Percentiles rank a stretch among this genome's conserved stretches.
These are phyloP conservation scores for Botrytis byssoidea DNA, from an alignment of 2,329 filamentous ascomycete species.

Conservation along the genomic window DNA sequence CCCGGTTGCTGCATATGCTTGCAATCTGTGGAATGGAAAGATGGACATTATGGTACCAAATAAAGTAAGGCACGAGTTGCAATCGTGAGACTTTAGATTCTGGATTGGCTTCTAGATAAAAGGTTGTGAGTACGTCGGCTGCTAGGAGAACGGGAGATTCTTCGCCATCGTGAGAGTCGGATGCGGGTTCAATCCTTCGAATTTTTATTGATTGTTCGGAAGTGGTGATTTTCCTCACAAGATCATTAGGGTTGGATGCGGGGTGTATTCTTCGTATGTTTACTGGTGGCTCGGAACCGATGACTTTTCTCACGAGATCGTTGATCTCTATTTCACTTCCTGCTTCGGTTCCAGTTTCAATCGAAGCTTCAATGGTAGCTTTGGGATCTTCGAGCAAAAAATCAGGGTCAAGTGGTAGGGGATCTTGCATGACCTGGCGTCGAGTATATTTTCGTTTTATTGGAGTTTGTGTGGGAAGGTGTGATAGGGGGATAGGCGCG, in stretches of 20 bases:
- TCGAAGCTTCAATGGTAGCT: neutral
- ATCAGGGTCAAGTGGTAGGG: conserved; percentile 35
- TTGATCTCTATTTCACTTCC: neutral
- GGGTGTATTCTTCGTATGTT: neutral
- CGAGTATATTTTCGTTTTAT: conserved; percentile 12
- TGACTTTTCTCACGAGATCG: neutral
- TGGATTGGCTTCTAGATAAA: conserved; percentile 25
- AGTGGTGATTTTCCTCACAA: neutral
- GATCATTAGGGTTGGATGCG: neutral
- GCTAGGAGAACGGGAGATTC: conserved; percentile 27
- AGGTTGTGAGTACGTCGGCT: conserved; percentile 31
- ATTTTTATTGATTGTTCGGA: neutral
- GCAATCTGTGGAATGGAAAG: conserved; percentile 53
- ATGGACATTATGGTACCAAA: conserved; percentile 58
- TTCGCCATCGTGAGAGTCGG: neutral
- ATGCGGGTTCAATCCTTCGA: neutral
- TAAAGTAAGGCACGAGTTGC: conserved; percentile 57
- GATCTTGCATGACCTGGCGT: conserved; percentile 15
- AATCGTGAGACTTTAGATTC: conserved; percentile 29
- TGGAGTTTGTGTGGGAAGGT: neutral
- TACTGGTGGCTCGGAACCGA: neutral
- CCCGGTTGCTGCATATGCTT: conserved; percentile 52
- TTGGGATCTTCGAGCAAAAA: conserved; percentile 11
- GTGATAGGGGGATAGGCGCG: conserved; percentile 50
- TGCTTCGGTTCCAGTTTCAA: neutral